These are phyloP conservation scores for Bathelium albidoporum DNA, from an alignment of 495 filamentous ascomycete genomes.

Conservation along the genomic window DNA sequence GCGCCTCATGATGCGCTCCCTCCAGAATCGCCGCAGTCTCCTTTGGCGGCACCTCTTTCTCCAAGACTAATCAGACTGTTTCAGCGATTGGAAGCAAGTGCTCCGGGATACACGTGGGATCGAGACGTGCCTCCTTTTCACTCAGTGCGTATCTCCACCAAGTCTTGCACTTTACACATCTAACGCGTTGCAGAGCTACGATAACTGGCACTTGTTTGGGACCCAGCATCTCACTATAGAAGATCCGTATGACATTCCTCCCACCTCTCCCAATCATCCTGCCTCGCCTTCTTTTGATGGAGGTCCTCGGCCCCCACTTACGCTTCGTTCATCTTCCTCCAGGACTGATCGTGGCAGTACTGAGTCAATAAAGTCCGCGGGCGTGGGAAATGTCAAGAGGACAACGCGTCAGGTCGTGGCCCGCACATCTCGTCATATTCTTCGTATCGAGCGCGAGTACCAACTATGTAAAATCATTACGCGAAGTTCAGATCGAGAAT, in stretches of 20 bases:
- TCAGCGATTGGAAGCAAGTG: background rate
- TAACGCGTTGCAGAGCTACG: constrained; percentile 18
- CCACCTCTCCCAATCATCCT: background rate
- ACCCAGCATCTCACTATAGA: constrained; percentile 5
- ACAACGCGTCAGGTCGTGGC: constrained; percentile 47
- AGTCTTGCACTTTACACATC: background rate
- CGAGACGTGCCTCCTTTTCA: constrained; percentile 20
- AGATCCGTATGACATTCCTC: background rate
- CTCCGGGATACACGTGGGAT: constrained; percentile 22
- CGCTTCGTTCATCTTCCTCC: background rate
- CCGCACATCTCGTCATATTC: constrained; percentile 64
- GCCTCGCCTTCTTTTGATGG: background rate
- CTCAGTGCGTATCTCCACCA: constrained; percentile 10
- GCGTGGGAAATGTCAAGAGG: background rate
- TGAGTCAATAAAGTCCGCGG: background rate
- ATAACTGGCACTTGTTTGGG: constrained; percentile 34
- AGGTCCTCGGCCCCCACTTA: background rate
- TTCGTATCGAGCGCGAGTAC: constrained; percentile 75
- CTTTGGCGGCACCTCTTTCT: background rate
- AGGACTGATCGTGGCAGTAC: background rate
- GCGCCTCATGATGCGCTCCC: background rate
- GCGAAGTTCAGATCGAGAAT: constrained; percentile 59
- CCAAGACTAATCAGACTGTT: background rate
- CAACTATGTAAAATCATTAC: constrained; percentile 65
- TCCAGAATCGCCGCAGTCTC: background rate